Conservation (phyloP, 805 yeast genomes). For the Starmera quercuum region DNA sequence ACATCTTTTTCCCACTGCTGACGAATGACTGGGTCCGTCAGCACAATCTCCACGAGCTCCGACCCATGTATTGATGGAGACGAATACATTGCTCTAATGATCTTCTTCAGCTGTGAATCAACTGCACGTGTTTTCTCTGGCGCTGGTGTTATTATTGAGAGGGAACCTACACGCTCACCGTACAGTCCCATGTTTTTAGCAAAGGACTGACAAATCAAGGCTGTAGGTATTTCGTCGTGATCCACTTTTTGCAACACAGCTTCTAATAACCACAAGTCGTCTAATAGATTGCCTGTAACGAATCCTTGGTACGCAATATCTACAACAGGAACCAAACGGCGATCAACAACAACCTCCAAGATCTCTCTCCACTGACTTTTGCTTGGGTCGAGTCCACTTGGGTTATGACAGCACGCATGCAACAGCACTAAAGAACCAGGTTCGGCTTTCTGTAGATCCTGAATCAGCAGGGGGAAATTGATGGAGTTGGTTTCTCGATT, state of each 20-base stretch:
- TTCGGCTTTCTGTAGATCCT: conserved; percentile 46
- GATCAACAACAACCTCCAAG: conserved; percentile 49
- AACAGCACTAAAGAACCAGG: conserved; percentile 62
- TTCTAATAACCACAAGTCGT: conserved; percentile 56
- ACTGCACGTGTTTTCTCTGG: conserved; percentile 41
- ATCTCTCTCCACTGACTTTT: conserved; percentile 74
- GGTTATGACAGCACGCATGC: conserved; percentile 96
- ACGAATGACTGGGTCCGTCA: conserved; percentile 52
- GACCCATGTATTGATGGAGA: conserved; percentile 96
- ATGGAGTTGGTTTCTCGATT: conserved; percentile 52
- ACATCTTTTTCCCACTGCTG: conserved; percentile 79
- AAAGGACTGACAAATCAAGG: conserved; percentile 78
- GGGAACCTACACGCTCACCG: conserved; percentile 91
- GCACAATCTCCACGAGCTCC: conserved; percentile 73
- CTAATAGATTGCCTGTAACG: conserved; percentile 73
- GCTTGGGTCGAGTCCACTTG: conserved; percentile 91
- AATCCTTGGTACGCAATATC: conserved; percentile 97
- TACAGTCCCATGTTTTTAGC: conserved; percentile 94
- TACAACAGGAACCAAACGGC: conserved; percentile 67
- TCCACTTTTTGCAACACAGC: conserved; percentile 33
- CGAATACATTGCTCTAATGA: conserved; percentile 81
- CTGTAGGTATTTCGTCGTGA: conserved; percentile 38
- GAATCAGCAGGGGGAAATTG: conserved; percentile 56
- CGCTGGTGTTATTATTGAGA: conserved; percentile 53
- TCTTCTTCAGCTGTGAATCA: conserved; percentile 75